Evolutionary conservation across 805 yeast species (phyloP), one percentile per base, ranked within the genome.

Genomic region (Candida sphagnicola): DNA sequence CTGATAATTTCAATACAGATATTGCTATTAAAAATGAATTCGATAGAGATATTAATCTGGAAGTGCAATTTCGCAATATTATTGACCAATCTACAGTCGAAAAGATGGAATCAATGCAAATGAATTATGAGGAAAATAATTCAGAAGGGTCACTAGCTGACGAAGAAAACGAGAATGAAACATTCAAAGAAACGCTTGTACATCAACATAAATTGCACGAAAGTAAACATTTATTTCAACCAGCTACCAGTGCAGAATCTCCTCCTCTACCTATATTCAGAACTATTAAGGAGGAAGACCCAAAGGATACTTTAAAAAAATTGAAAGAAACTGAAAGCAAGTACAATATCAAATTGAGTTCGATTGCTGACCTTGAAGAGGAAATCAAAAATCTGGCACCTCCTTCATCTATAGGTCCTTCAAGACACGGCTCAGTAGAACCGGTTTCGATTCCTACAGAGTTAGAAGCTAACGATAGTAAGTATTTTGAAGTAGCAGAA

Each of bases 231-330:
- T 16, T 28, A 33, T 15, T 23, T 5, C 28, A 33, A n/a, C n/a
- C n/a, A n/a, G n/a, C n/a, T n/a, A n/a, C n/a, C n/a, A n/a, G n/a
- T n/a, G n/a, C n/a, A n/a, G n/a, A n/a, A n/a, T 38, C 34, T 4
- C 41, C 34, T n/a, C 43, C 39, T 5, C 11, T 47, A 4, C 66
- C 66, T 2, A 31, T 51, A 3, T 62, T 62, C 48, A 54, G 39
- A 40, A 54, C 66, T 1, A 43, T 62, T 4, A 35, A 47, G 30
- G 48, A 45, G 15, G 65, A 61, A 43, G 46, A 47, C 11, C 62
- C 63, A 10, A 52, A 56, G 35, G 48, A 32, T 0, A 47, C 48
- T 3, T 41, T 61, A 14, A 30, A 38, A 12, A 46, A 53, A 24
- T 48, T 60, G 18, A 46, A 42, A 37, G 55, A 49, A 21, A 50